Evolutionary conservation across 1,284 basidiomycete species (phyloP), one percentile per base, ranked within the genome.

Genomic region (Cryptococcus sp.): DNA sequence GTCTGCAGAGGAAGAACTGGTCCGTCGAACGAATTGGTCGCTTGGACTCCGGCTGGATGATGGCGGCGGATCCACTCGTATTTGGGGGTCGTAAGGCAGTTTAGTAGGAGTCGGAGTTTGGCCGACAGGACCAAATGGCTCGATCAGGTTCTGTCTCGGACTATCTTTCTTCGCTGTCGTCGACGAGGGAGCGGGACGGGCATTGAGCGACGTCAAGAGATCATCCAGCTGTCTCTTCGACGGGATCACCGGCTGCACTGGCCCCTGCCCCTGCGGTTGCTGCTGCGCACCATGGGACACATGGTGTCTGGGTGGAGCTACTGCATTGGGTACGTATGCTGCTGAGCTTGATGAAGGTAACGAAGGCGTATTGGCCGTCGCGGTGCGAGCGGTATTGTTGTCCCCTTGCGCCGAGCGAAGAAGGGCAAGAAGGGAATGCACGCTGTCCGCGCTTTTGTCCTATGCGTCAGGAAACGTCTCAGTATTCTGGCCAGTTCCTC

Each of bases 121-220:
- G 0, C 56, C 61, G 3, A 75, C 68, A 1, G 74, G 74, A 6
- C 74, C 74, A 49, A 76, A 76, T 0, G 72, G 70, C 50, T 74
- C 67, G 10, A 76, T 67, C 40, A 72, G 53, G n/a, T 55, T 50
- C 20, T 57, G 52, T 40, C 56, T 85, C 86, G 42, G 90, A 89
- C 54, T 90, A 85, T 15, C 83, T 73, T 50, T 84, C 83, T 16
- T 90, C 92, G 70, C 91, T 35, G 31, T 35, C 4, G 2, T 35
- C 84, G 25, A 16, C 25, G 39, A n/a, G 2, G 66, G 49, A 8
- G 54, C 23, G 5, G 50, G 61, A 31, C 40, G 59, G 47, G 40
- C 53, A 31, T 57, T 60, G 10, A 73, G 61, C 13, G 70, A 70
- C 22, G 64, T 54, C 25, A 72, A 61, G 8, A 74, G 66, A 45